Base-by-base conservation (phyloP, 345 rosid species). In the Physaria fendleri region DNA sequence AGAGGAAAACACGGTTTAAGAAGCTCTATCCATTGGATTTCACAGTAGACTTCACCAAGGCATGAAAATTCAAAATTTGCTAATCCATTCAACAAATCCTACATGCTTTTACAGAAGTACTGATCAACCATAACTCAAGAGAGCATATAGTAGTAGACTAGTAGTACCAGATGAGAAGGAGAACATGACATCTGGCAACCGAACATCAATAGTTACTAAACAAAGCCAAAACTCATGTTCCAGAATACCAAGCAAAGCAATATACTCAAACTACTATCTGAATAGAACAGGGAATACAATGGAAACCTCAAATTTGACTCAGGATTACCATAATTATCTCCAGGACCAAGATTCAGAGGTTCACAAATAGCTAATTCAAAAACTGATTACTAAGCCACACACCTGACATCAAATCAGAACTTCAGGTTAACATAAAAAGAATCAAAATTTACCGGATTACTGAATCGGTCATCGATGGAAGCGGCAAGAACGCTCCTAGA, bases 401-500 rank as follows among this genome's bases (percentile, higher is more conserved):
- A 28, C 15, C 8, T 34, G 46, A 33, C 32, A 47, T 3, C 24
- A 56, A n/a, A n/a, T 29, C 12, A 38, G 5, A 48, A n/a, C 16
- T 48, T 27, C 9, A 43, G 27, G 32, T 42, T 42, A 44, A 44
- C 29, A 33, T 29, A 4, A 39, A 25, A 25, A 41, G 30, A 16
- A 13, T 22, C 28, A 69, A 79, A 58, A 49, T 51, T 42, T 41
- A 88, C 92, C 10, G 98, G 95, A 39, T 85, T 76, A 5, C 59
- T 66, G 55, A 52, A 40, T 28, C 79, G 29, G 72, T 83, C 96
- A 59, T 89, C 78, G 32, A 89, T 68, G 17, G 92, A 87, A 68
- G 91, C 87, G 6, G 85, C 88, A 35, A 89, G 79, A 63, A 87
- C 79, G 49, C 76, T 73, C 13, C 75, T 81, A 16, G 92, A 74